Base-by-base conservation (phyloP, 2,329 filamentous ascomycete genomes). In the Colletotrichum tabaci region DNA sequence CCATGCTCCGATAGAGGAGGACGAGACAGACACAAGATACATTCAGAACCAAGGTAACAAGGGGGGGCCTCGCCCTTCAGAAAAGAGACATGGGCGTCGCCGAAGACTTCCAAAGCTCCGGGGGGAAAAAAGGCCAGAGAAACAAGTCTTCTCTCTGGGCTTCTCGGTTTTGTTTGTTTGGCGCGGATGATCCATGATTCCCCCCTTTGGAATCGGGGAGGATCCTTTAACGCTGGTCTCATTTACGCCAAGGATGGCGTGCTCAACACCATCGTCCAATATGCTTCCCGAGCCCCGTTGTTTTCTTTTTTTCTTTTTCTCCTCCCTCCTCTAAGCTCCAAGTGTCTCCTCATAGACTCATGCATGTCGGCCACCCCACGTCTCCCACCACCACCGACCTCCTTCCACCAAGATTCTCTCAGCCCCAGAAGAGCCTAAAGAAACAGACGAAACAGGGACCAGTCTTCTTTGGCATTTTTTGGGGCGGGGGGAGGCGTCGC, bases 241-340 rank as follows among this genome's bases (percentile, higher is more conserved):
- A 71, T 71, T 71, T 68, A 21, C 68, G 68, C 68, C 68, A 71
- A 71, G 68, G 46, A 71, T 71, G 52, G 68, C 68, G 68, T 71
- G 68, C 68, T 71, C 65, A n/a, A 68, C 65, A 68, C 65, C 68
- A 71, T 71, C 44, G 47, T 71, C 68, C 68, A 63, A 71, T 63
- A 68, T 71, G 68, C 65, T 63, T 60, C 58, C 65, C 58, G 50
- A 16, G 65, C 35, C 65, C 68, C 58, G 50, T 67, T 49, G 16
- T 68, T 71, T 67, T 53, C 57, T 38, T 18, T 21, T 6, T 9
- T 16, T 49, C 16, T 52, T 53, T 38, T 58, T 53, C 46, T 58
- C 52, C 35, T 60, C 40, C 26, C 44, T 55, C 46, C 4, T 26
- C 3, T 26, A 26, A 26, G 23, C 23, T 26, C 26, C 26, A 26